Base-by-base conservation (phyloP, 495 filamentous ascomycete species). In the Xylaria acuta region DNA sequence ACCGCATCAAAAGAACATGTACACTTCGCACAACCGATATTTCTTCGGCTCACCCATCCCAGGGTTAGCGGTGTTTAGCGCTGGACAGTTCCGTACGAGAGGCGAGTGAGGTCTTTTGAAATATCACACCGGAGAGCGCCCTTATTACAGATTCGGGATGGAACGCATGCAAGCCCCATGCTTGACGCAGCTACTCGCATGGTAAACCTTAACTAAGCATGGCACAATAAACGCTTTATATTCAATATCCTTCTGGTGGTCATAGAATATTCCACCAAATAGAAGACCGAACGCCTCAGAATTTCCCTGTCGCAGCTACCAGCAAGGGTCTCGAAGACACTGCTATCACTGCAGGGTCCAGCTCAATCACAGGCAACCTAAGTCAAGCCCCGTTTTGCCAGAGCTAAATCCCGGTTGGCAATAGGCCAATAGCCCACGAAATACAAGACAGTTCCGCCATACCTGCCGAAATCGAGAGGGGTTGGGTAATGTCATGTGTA, bases 121-220 rank as follows among this genome's bases (percentile, higher is more conserved):
- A 43, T 27, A 43, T 54, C 16, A 14, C 12, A 12, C 49, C 22
- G 11, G 14, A n/a, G 32, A 54, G 47, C 47, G 30, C 43, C 34
- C 59, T 32, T 30, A 9, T 32, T 41, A 27, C 36, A 70, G 4
- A 34, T 32, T 41, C 32, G 5, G 8, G 58, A 36, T 18, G 30
- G 9, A 27, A 40, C 30, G 8, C 56, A 36, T 63, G 32, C 27
- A 45, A 51, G 43, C 20, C 9, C 54, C 43, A 63, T 51, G 8
- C 67, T 63, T 18, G 43, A 66, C n/a, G 45, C 27, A 51, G 40
- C 22, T 25, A 30, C 43, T n/a, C n/a, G 30, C 32, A 70, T 63
- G 27, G 22, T 45, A 22, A 40, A 8, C 11, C 18, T 40, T 20
- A 32, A 49, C 18, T 34, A n/a, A 16, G 32, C 54, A 3, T 22